Conservation (phyloP, 169 alveolate genomes). For the Babesia bigemina region DNA sequence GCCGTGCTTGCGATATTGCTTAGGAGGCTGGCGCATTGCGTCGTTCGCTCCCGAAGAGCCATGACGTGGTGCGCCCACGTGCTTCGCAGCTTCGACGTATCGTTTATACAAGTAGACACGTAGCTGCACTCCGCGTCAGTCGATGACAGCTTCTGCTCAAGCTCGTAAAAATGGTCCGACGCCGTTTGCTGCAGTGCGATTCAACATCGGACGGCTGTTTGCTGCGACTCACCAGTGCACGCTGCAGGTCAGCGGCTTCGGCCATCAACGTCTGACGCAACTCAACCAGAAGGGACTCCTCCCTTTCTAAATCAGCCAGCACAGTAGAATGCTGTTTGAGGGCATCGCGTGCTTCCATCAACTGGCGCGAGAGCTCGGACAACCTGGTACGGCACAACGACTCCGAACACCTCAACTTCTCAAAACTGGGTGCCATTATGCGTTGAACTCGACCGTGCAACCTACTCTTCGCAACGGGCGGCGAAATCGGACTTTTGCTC, state of each 20-base stretch:
- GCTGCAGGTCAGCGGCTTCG: background rate
- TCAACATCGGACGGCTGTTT: too few species aligned
- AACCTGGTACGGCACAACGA: background rate
- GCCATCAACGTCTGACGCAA: background rate
- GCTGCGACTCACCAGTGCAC: slow-evolving; percentile 1
- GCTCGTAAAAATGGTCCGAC: too few species aligned
- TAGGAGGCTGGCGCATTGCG: background rate
- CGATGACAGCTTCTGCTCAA: too few species aligned
- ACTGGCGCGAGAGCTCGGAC: background rate
- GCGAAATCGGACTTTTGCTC: background rate
- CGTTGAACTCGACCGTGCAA: background rate
- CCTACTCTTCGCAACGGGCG: background rate
- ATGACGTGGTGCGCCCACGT: background rate
- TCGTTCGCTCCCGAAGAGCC: background rate
- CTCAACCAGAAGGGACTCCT: background rate
- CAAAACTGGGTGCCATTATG: background rate
- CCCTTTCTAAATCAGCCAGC: background rate
- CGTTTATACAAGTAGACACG: too few species aligned
- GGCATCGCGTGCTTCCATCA: background rate
- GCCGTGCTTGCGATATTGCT: background rate
- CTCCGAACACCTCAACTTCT: background rate
- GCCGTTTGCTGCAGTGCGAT: too few species aligned
- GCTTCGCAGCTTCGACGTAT: too few species aligned
- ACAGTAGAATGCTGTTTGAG: background rate
- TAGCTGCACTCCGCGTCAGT: too few species aligned